Evolutionary conservation across 1,284 basidiomycete species (phyloP).

Genomic region (Marasmius oreades): DNA sequence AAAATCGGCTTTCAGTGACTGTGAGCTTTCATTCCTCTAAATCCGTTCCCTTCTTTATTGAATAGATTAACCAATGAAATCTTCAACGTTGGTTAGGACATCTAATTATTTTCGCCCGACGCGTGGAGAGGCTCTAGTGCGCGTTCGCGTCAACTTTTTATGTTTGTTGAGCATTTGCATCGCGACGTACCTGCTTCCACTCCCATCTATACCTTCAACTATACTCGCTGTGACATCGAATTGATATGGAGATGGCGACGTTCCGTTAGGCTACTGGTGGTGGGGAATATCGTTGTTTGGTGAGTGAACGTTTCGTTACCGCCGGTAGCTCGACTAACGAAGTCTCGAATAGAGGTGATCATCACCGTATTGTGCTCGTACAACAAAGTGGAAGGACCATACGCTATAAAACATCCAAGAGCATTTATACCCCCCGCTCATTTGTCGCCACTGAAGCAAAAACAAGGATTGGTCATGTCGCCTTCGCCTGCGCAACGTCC

Average conservation of each 20-base stretch:
- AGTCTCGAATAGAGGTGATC: slow-evolving; percentile 6
- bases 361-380: slow-evolving; percentile 3
- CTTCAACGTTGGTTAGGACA: background rate
- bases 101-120: slow-evolving; percentile 11
- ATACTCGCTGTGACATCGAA: background rate
- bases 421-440: slow-evolving; percentile 6
- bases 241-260: background rate
- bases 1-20: no score
- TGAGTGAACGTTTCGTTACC: slow-evolving; percentile 2
- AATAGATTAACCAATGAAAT: background rate
- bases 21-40: background rate
- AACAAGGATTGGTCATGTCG: slow-evolving; percentile 6
- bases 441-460: slow-evolving; percentile 10
- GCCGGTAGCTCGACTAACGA: no score
- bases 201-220: slow-evolving; percentile 7
- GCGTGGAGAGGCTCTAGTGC: slow-evolving; percentile 10
- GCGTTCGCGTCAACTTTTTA: slow-evolving; percentile 9
- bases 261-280: background rate
- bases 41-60: background rate
- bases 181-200: slow-evolving; percentile 12
- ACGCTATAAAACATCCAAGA: slow-evolving; percentile 13
- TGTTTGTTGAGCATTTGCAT: slow-evolving; percentile 8
- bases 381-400: slow-evolving; percentile 11
- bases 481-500: slow-evolving; percentile 10
- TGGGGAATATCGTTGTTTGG: slow-evolving; percentile 8